Evolutionary conservation across 2,329 filamentous ascomycete species (phyloP), one percentile per base, ranked within the genome.

Genomic region (Aspergillus chevalieri): DNA sequence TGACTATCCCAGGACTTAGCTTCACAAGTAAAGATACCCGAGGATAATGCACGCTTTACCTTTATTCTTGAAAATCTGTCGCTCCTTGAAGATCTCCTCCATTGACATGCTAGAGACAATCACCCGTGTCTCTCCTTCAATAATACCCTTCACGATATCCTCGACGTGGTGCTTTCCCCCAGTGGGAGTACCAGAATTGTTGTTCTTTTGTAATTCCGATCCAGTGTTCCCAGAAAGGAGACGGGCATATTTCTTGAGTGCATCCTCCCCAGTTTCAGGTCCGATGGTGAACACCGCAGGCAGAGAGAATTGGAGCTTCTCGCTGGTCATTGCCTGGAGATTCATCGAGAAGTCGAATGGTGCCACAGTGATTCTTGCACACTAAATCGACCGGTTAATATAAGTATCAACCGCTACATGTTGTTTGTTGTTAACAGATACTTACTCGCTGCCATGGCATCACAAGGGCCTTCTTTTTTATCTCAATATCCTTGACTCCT

Each of bases 31-130:
- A 41, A 41, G 4, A 14, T 12, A 4, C 19, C 10, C 17, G 4
- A 12, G 3, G 7, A 12, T 12, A 41, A 5, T 22, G 17, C 17
- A 21, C 5, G 9, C 38, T 41, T 21, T 41, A 57, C 81, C 77
- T 57, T 86, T 83, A 57, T 78, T 80, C 74, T 92, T 89, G 75
- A 90, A 90, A 41, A 86, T 75, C 57, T 87, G 84, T 30, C 87
- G 77, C 69, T 88, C 84, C 52, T 83, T 85, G 68, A 91, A 91
- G 51, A 94, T 87, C 69, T 93, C 88, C 65, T 92, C 88, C 86
- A 93, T 92, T n/a, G 87, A 91, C 87, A 94, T 92, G 58, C 82
- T 85, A 0, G 84, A 88, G 39, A 94, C 87, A 47, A 94, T 82
- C 5, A 89, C 86, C 51, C 89, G 81, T 1, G 87, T 91, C 68